Base-by-base conservation (phyloP, 768 basidiomycete genomes). In the Scleroderma citrinum region DNA sequence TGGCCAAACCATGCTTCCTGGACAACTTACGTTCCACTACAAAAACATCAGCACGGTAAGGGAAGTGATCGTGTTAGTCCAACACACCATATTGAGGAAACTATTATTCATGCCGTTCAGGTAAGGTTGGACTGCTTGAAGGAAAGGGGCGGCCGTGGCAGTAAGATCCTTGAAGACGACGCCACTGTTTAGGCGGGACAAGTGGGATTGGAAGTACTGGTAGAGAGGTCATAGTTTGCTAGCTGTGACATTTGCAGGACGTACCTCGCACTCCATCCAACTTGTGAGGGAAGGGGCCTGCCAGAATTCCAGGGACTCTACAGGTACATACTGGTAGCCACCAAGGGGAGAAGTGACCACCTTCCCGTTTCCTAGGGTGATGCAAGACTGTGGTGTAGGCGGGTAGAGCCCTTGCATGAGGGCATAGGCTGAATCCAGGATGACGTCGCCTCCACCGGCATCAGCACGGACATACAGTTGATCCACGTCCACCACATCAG, bases 401-500 rank as follows among this genome's bases (percentile, higher is more conserved):
- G 90, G 90, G 74, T 85, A 90, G 44, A 92, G 74, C 31, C 90
- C 89, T 62, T 92, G 92, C 36, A 90, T 75, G 34, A 91, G 70
- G 13, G 90, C 88, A 52, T 85, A 83, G 16, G 88, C 82, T 7
- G 85, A 85, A 73, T 92, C 87, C 67, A 87, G 85, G 55, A 89
- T 87, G 40, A 84, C 82, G 20, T 81, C 76, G 44, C 89, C 89
- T 66, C 82, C 82, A 39, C 88, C 88, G 43, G 82, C 81, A 67
- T 92, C 90, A 59, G 86, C 87, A 52, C 82, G 82, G 47, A 86
- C 77, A 56, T 78, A 81, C 51, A 92, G 73, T 65, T 88, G 78
- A 55, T 71, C 75, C 56, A 84, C 76, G 69, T 86, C 74, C 24
- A 78, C 85, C 46, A 89, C 69, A 60, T 86, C 79, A 31, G 76